Conservation (phyloP, 257 asterid species). For the Fraxinus americana region DNA sequence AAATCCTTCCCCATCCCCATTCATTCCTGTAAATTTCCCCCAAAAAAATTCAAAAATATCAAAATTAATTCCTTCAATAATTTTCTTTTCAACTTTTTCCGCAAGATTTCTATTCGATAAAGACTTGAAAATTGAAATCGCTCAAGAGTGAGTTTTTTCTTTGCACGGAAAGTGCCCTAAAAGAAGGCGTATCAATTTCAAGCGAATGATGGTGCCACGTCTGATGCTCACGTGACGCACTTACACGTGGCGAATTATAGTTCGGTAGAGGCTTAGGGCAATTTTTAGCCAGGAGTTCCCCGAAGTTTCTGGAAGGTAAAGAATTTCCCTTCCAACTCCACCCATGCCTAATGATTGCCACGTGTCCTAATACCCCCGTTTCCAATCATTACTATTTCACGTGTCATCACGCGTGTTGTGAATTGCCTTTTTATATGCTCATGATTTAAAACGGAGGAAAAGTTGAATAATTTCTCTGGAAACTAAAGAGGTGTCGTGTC, state of each 20-base stretch:
- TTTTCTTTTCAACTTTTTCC: neutral
- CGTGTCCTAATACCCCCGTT: slow-evolving; percentile 11
- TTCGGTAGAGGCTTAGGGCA: slow-evolving; percentile 32
- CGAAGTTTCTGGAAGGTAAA: slow-evolving; percentile 58
- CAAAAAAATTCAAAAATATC: neutral
- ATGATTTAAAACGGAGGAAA: neutral
- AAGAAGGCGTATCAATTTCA: slow-evolving; percentile 47
- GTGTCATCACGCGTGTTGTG: slow-evolving; percentile 13
- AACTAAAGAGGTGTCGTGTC: neutral
- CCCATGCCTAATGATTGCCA: slow-evolving; percentile 13
- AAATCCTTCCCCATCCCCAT: slow-evolving; percentile 60
- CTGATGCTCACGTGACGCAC: slow-evolving; percentile 41
- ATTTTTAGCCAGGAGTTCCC: slow-evolving; percentile 46
- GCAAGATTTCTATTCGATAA: neutral
- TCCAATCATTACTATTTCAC: slow-evolving; percentile 24
- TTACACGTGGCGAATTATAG: slow-evolving; percentile 39
- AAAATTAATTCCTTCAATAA: neutral
- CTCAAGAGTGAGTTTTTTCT: neutral
- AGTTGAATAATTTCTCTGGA: neutral
- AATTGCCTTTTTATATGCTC: neutral
- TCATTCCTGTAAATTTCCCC: slow-evolving; percentile 44
- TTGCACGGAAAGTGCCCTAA: slow-evolving; percentile 37
- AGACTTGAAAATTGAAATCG: neutral
- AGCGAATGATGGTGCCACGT: slow-evolving; percentile 42
- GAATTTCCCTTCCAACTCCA: slow-evolving; percentile 29